Base-by-base conservation (phyloP, 2,329 filamentous ascomycete genomes). In the Ilyonectria robusta region DNA sequence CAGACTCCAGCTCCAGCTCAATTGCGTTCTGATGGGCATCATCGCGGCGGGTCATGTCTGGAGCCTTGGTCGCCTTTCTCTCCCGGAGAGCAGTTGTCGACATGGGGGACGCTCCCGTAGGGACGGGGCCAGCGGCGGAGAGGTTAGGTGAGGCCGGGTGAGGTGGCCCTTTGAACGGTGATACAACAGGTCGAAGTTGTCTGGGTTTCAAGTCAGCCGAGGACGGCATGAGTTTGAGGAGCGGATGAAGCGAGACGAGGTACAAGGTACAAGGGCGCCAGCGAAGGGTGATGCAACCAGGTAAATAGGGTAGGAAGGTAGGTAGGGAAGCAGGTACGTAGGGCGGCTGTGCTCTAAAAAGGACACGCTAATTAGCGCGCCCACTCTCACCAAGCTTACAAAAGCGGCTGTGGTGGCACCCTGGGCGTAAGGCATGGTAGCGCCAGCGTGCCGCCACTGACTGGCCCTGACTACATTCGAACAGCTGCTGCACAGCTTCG, bases 21-120 rank as follows among this genome's bases (percentile, higher is more conserved):
- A 42, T 42, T 15, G 48, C 40, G 31, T 63, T 55, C 59, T 23
- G 63, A 53, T 53, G 10, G 50, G 50, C 50, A 26, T 60, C 53
- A 21, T 40, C 58, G 46, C 51, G 58, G 46, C 56, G 64, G 40
- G 58, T 64, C 70, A 74, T 74, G 35, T 72, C 71, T 44, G 65
- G 62, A 65, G 68, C 72, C 65, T 66, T 70, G 63, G 72, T 75
- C 53, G 63, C 63, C 63, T 58, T 61, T 66, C 63, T 61, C 63
- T 66, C 53, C 58, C 63, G 63, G 53, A 66, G 53, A 46, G 19
- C 37, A 21, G 53, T 31, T 47, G 44, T 62, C 63, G 63, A 66
- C 63, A 66, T 66, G 59, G 59, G 21, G 47, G 37, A 42, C 33
- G 40, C 47, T 57, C 54, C 62, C 62, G 35, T 8, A 42, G 35